A percentile compares a stretch with the other conserved stretches of the same genome.
phyloP scores from a whole-genome alignment of 2,329 filamentous ascomycete genomes.

The Diplodia corticola region DNA sequence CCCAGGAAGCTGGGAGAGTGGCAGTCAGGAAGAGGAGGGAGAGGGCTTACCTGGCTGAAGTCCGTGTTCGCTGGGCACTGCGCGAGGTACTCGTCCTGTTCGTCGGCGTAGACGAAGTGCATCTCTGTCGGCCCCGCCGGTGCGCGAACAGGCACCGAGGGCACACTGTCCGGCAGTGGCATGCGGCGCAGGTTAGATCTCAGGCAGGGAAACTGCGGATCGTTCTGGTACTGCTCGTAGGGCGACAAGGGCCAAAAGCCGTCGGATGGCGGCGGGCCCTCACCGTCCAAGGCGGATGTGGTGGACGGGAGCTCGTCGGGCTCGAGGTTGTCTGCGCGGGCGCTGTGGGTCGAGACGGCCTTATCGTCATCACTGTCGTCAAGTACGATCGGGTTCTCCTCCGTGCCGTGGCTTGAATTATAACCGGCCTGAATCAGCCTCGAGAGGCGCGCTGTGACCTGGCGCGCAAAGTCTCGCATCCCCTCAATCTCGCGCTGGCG shows the following conservation, averaged over 20 bases:
- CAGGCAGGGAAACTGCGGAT: not conserved
- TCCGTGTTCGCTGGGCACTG: not conserved
- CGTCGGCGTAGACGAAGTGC: slow-evolving; percentile 4
- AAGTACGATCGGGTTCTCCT: not conserved
- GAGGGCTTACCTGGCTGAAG: not conserved
- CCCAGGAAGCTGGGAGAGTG: too few relatives aligned
- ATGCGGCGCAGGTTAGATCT: not conserved
- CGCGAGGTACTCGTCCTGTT: not conserved
- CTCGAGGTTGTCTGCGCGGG: not conserved
- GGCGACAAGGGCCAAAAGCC: not conserved
- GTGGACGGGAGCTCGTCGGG: not conserved
- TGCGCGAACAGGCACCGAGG: not conserved
- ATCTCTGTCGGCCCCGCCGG: not conserved
- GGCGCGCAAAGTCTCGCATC: not conserved
- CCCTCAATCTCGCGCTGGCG: not conserved
- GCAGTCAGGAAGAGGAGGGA: not conserved
- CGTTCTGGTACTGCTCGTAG: not conserved
- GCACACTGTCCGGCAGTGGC: not conserved
- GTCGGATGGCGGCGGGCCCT: not conserved
- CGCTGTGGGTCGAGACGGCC: not conserved
- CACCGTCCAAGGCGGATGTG: too few relatives aligned
- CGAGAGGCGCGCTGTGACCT: not conserved
- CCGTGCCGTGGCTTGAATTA: not conserved
- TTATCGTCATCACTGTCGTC: not conserved
- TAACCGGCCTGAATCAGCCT: not conserved